Evolutionary conservation across 441 rosid species (phyloP), one percentile per base, ranked within the genome.

Genomic region (Mallotus repandus): DNA sequence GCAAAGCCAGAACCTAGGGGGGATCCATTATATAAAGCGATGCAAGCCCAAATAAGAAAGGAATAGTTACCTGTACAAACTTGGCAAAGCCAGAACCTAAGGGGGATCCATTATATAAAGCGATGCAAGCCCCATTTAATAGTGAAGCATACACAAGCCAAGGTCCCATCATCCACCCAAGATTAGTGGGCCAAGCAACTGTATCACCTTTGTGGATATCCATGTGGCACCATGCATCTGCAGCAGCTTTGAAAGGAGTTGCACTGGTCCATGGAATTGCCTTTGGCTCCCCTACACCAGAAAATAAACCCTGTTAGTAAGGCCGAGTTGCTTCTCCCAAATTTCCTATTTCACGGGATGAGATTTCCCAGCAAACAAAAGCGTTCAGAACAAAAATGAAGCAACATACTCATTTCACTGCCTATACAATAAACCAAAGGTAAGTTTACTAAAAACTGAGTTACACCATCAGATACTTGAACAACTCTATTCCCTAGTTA

Each of bases 111-210:
- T 94, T 91, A 73, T 87, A 94, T 58, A 94, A 81, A 46, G 92
- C 99, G 76, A 94, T 86, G 73, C 92, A 86, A 74, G 98, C 99
- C 15, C 98, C 92, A 63, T 94, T 94, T 48, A 94, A 74, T 77
- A 94, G 84, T 48, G 98, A 83, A 71, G 97, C 96, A 87, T 92
- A 94, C 50, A 94, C 93, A 72, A 94, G 84, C 99, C 99, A 94
- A 54, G 98, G 99, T 77, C 99, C 99, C 98, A 94, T 94, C 98
- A 94, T 94, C 99, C 99, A 94, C 60, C 99, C 99, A 67, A 94
- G 97, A 77, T 94, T 94, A 81, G 99, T 89, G 13, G 98, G 99
- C 99, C 99, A 94, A 80, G 97, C 89, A 81, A 91, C 86, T 77
- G 83, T 78, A 78, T 89, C 97, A 0, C 90, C 94, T 63, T 66